Base-by-base conservation (phyloP, 1,284 basidiomycete species). In the Cutaneotrichosporon sp. region DNA sequence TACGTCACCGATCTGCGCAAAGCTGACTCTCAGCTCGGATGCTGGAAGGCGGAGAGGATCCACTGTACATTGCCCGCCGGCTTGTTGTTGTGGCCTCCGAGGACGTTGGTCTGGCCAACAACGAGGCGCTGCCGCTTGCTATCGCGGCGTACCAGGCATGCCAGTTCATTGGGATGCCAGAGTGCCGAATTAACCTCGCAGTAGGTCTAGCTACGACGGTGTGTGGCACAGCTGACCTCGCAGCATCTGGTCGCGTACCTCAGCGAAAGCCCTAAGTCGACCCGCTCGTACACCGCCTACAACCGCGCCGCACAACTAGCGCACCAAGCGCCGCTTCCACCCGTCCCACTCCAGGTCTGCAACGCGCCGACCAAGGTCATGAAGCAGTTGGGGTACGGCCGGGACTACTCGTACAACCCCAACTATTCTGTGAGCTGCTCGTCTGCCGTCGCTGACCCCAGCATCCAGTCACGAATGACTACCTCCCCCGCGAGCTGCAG, bases 361-460 rank as follows among this genome's bases (percentile, higher is more conserved):
- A 95, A 95, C 74, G 92, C 92, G 1, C 92, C 92, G 2, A 95
- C 92, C 6, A 77, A 72, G 34, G 76, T 95, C 29, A 92, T 95
- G 91, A 88, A 88, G 71, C 84, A 88, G 20, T 82, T 95, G 0
- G 90, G 89, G 6, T 92, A 91, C 71, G 86, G 86, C 1, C 81
- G 85, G 56, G 85, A 83, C 27, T 92, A 92, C 70, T 77, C 79
- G 54, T 95, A 95, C 74, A 90, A 95, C 74, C 92, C 92, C 0
- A 82, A 83, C 22, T 95, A 61, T 67, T 87, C 86, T 3, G 38
- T 42, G 38, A 42, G 38, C 38, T 7, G 7, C 18, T 18, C 38
- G 18, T 6, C 16, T 5, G 4, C 16, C 38, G 16, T 42, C 16
- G 38, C 38, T 42, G 38, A 42, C 38, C 18, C 38, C 38, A 42